These are phyloP conservation scores for Coemansia sp. DNA, from an alignment of 192 early-diverging fungal species.

Conservation along the genomic window DNA sequence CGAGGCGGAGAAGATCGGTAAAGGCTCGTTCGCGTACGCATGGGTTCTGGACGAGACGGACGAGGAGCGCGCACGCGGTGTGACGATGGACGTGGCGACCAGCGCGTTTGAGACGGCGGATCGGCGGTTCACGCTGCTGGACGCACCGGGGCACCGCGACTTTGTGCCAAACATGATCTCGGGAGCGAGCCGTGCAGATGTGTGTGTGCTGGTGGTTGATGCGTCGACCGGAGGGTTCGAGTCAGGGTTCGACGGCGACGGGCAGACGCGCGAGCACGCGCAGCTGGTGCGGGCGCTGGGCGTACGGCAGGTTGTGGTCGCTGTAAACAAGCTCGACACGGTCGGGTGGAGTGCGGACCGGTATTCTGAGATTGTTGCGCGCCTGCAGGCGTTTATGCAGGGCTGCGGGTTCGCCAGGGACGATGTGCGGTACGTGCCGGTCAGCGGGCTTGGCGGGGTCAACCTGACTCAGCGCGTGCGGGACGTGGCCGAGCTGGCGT, in stretches of 20 bases:
- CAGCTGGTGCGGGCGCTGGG: conserved; percentile 89
- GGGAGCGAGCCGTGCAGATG: conserved; percentile 90
- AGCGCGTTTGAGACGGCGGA: conserved; percentile 81
- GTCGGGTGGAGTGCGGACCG: conserved; percentile 81
- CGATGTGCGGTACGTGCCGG: conserved; percentile 82
- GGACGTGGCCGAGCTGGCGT: conserved; percentile 45
- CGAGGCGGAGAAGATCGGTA: conserved; percentile 91
- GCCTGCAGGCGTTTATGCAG: conserved; percentile 68
- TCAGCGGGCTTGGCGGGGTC: conserved; percentile 86
- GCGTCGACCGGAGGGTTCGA: conserved; percentile 89
- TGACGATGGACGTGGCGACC: conserved; percentile 97
- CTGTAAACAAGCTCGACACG: conserved; percentile 93
- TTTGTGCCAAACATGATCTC: conserved; percentile 99
- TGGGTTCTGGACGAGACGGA: conserved; percentile 98
- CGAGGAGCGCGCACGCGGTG: conserved; percentile 84
- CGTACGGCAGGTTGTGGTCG: conserved; percentile 87
- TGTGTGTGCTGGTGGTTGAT: conserved; percentile 91
- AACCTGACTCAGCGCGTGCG: conserved; percentile 64
- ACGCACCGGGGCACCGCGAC: conserved; percentile 97
- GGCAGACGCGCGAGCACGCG: conserved; percentile 97
- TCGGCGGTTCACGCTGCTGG: conserved; percentile 82
- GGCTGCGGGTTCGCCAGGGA: conserved; percentile 78
- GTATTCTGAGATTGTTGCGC: conserved; percentile 71
- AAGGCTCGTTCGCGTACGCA: conserved; percentile 93
- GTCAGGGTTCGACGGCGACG: conserved; percentile 88